These are phyloP conservation scores for Pichia membranifaciens DNA, from an alignment of 805 yeast species.

Conservation along the genomic window DNA sequence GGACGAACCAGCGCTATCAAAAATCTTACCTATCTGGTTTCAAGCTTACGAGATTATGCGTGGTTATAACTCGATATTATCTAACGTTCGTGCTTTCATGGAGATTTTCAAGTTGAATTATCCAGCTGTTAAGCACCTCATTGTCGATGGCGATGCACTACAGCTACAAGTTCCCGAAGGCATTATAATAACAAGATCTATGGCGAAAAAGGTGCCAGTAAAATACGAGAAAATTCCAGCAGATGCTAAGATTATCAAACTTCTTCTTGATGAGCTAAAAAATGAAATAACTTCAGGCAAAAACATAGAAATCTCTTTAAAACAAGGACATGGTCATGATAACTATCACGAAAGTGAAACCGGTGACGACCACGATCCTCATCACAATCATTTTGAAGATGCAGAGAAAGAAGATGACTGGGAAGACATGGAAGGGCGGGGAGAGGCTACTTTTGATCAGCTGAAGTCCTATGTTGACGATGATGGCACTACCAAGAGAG, in stretches of 20 bases:
- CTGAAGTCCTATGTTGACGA: conserved; percentile 51
- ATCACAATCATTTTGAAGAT: conserved; percentile 29
- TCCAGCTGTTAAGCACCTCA: conserved; percentile 40
- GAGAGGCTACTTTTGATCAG: conserved; percentile 57
- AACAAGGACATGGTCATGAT: neutral
- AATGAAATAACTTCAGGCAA: conserved; percentile 44
- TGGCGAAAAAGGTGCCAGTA: conserved; percentile 61
- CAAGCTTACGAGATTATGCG: conserved; percentile 72
- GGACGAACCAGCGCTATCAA: conserved; percentile 39
- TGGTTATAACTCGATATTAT: conserved; percentile 68
- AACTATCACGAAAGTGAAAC: conserved; percentile 28
- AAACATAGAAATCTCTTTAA: conserved; percentile 21
- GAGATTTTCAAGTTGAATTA: conserved; percentile 59
- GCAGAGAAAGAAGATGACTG: conserved; percentile 54
- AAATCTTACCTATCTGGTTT: conserved; percentile 76
- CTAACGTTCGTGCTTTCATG: conserved; percentile 64
- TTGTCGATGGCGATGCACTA: conserved; percentile 73
- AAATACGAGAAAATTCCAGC: conserved; percentile 62
- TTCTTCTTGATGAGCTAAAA: conserved; percentile 62
- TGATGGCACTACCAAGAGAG: conserved; percentile 27
- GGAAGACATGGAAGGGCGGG: conserved; percentile 73
- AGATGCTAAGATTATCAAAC: conserved; percentile 63
- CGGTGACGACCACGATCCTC: conserved; percentile 23
- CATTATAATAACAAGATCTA: conserved; percentile 78
- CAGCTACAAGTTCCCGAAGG: conserved; percentile 48